Evolutionary conservation across 2,329 filamentous ascomycete genomes (phyloP).

Genomic region (Pseudocercospora musae): DNA sequence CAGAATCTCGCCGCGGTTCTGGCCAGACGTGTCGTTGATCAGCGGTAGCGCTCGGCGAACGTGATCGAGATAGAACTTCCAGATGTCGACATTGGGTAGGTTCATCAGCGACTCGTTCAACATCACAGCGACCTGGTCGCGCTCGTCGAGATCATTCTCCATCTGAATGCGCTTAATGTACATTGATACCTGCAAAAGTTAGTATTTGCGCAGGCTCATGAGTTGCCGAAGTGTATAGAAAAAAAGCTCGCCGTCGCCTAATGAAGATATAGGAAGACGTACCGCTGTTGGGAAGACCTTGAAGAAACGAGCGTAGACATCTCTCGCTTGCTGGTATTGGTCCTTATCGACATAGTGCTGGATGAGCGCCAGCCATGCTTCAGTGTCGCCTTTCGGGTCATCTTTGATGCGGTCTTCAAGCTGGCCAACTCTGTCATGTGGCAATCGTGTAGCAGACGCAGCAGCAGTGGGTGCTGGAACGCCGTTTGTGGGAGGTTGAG

Average conservation of each 20-base stretch:
- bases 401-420: conserved; percentile 89
- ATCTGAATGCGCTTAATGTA: conserved; percentile 88
- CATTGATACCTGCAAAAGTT: conserved; percentile 67
- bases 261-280: conserved; percentile 47
- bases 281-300: conserved; percentile 86
- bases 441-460: conserved; percentile 45
- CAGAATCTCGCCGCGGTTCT: conserved; percentile 73
- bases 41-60: conserved; percentile 88
- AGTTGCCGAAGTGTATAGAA: neutral
- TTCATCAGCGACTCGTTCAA: conserved; percentile 76
- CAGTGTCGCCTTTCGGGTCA: conserved; percentile 86
- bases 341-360: conserved; percentile 77
- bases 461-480: conserved; percentile 15
- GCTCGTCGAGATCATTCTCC: conserved; percentile 83
- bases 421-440: conserved; percentile 71
- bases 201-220: neutral
- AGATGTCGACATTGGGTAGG: conserved; percentile 80
- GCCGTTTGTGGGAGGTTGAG: conserved; percentile 11
- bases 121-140: conserved; percentile 74
- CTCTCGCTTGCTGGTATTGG: conserved; percentile 76
- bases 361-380: conserved; percentile 87
- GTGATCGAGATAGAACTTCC: conserved; percentile 93
- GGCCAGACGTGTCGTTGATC: conserved; percentile 70
- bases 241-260: neutral
- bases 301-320: conserved; percentile 81